Conservation (phyloP, 768 basidiomycete species). For the Amanita pseudoporphyria region DNA sequence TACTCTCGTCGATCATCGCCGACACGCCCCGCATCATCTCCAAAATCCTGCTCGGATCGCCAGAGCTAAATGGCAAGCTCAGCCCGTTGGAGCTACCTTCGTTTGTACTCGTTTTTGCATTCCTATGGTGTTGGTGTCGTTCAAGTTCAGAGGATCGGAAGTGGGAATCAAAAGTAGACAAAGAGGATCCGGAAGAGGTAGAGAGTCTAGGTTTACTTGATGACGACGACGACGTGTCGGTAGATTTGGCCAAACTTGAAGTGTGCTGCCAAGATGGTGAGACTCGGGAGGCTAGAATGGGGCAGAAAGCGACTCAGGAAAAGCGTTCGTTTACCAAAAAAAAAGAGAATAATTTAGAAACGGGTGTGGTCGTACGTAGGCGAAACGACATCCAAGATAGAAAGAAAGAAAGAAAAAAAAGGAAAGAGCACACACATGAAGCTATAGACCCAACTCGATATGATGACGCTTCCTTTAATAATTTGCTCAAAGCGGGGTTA, state of each 20-base stretch:
- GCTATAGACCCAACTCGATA: not conserved
- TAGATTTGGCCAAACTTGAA: not conserved
- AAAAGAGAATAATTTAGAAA: not conserved
- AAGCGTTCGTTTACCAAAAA: not conserved
- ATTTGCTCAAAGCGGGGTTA: not conserved
- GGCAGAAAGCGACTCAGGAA: not conserved
- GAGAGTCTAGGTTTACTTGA: not conserved
- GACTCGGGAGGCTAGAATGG: conserved; percentile 1
- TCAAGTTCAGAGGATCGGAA: too few relatives aligned
- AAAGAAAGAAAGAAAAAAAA: not conserved
- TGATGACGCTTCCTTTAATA: conserved; percentile 4
- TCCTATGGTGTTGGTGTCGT: not conserved
- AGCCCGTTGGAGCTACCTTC: not conserved
- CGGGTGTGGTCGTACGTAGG: not conserved
- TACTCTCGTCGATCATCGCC: conserved; percentile 4
- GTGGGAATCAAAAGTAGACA: not conserved
- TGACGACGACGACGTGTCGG: not conserved
- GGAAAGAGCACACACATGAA: not conserved
- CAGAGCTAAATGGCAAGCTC: not conserved
- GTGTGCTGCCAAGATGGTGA: conserved; percentile 7
- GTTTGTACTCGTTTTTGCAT: not conserved
- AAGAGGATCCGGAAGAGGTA: not conserved
- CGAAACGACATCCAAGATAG: not conserved
- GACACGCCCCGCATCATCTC: conserved; percentile 7
- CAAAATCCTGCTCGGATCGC: not conserved